These are phyloP conservation scores for Aschersonia sp. DNA, from an alignment of 2,329 filamentous ascomycete species.

Conservation along the genomic window DNA sequence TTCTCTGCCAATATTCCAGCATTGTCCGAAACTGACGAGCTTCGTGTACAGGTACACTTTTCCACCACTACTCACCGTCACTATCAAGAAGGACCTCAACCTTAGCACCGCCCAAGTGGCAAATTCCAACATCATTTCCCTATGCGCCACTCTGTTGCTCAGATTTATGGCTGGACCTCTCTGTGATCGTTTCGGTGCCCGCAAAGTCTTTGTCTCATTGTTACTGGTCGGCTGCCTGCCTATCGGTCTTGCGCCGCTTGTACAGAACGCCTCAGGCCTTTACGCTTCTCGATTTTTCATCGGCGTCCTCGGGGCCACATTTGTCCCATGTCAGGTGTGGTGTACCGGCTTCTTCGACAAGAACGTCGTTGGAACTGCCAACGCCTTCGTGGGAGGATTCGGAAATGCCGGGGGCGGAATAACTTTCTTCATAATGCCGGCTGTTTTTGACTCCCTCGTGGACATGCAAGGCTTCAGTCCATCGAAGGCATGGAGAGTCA, in stretches of 20 bases:
- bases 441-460: slow-evolving; percentile 67
- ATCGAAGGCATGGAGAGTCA: slow-evolving; percentile 67
- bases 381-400: slow-evolving; percentile 70
- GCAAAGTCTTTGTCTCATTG: slow-evolving; percentile 62
- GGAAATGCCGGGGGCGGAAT: slow-evolving; percentile 83
- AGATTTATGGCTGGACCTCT: slow-evolving; percentile 65
- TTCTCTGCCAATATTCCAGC: no score
- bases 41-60: slow-evolving; percentile 53
- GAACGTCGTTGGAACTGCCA: slow-evolving; percentile 79
- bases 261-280: slow-evolving; percentile 48
- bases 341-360: slow-evolving; percentile 88
- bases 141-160: slow-evolving; percentile 55
- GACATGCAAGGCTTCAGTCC: slow-evolving; percentile 40
- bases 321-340: slow-evolving; percentile 85
- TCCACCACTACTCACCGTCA: slow-evolving; percentile 62
- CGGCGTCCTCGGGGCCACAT: slow-evolving; percentile 62
- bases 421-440: slow-evolving; percentile 89
- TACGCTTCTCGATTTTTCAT: slow-evolving; percentile 67
- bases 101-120: slow-evolving; percentile 58
- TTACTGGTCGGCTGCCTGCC: slow-evolving; percentile 70
- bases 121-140: slow-evolving; percentile 82
- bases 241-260: slow-evolving; percentile 66
- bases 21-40: neutral
- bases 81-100: slow-evolving; percentile 65
- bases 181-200: slow-evolving; percentile 76